These are phyloP conservation scores for Aspergillus kassunensis DNA, from an alignment of 495 filamentous ascomycete species.

Conservation along the genomic window DNA sequence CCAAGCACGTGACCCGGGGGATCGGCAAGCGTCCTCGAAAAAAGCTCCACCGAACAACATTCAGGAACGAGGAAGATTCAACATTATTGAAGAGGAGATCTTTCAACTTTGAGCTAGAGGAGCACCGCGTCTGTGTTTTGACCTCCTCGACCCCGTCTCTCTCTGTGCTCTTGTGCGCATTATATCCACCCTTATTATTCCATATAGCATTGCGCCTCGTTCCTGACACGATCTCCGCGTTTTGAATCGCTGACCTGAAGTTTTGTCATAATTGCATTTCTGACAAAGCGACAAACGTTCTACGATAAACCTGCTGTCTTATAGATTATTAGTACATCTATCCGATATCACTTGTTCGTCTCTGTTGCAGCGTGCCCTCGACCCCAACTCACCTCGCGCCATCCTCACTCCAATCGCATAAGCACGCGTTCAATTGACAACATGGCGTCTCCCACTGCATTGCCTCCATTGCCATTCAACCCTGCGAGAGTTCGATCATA, in stretches of 20 bases:
- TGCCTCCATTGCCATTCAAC: slow-evolving; percentile 47
- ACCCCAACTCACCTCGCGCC: background rate
- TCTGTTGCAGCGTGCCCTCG: background rate
- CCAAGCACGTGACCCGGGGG: slow-evolving; percentile 12
- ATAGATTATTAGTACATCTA: background rate
- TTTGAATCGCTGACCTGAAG: background rate
- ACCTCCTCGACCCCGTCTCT: background rate
- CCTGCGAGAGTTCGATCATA: slow-evolving; percentile 59
- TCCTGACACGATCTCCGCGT: slow-evolving; percentile 12
- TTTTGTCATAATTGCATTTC: background rate
- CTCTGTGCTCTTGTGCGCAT: background rate
- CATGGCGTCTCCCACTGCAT: slow-evolving; percentile 39
- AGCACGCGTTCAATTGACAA: slow-evolving; percentile 5
- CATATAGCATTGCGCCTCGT: background rate
- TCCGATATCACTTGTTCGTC: background rate
- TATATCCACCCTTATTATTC: background rate
- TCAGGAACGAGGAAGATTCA: background rate
- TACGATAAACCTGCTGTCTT: no score
- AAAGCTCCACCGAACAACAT: background rate
- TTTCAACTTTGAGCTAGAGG: background rate
- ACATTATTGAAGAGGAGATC: no score
- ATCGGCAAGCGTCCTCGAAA: slow-evolving; percentile 2
- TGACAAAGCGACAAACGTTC: no score
- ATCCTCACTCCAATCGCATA: background rate
- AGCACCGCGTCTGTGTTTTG: slow-evolving; percentile 3